These are phyloP conservation scores for Ceratorhiza oryzae-sativae DNA, from an alignment of 1,284 basidiomycete species.

Conservation along the genomic window DNA sequence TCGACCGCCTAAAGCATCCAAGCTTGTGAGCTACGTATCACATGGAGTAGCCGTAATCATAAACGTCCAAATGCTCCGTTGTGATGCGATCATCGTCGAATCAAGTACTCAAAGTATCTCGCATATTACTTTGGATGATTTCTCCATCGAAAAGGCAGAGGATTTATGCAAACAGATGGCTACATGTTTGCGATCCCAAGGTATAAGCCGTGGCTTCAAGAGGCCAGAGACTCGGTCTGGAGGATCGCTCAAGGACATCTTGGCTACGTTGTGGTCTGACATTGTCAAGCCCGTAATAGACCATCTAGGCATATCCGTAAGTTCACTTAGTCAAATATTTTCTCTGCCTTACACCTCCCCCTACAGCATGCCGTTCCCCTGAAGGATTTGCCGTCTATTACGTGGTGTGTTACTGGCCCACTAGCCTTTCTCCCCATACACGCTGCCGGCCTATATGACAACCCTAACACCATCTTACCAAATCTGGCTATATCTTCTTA, in stretches of 20 bases:
- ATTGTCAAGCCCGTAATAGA: constrained; percentile 7
- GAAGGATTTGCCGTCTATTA: background rate
- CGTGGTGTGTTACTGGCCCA: constrained; percentile 9
- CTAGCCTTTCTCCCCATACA: constrained; percentile 7
- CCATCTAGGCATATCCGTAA: background rate
- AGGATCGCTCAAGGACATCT: background rate
- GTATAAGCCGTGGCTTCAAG: background rate
- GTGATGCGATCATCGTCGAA: background rate
- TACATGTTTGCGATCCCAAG: background rate
- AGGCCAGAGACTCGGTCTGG: background rate
- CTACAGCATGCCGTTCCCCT: background rate
- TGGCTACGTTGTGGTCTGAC: background rate
- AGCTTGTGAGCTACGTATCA: background rate
- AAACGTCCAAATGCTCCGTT: background rate
- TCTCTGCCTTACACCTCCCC: background rate
- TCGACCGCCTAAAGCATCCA: background rate
- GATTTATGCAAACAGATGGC: background rate
- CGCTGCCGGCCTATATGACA: background rate
- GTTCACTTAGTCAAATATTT: background rate
- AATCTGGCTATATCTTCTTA: background rate
- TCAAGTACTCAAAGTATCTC: background rate
- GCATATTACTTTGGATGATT: background rate
- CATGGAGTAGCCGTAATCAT: background rate
- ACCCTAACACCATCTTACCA: background rate
- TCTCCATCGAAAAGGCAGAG: background rate